A percentile compares a stretch with the other conserved stretches of the same genome.
phyloP scores from a whole-genome alignment of 2,329 filamentous ascomycete genomes.

The Cercospora beticola region DNA sequence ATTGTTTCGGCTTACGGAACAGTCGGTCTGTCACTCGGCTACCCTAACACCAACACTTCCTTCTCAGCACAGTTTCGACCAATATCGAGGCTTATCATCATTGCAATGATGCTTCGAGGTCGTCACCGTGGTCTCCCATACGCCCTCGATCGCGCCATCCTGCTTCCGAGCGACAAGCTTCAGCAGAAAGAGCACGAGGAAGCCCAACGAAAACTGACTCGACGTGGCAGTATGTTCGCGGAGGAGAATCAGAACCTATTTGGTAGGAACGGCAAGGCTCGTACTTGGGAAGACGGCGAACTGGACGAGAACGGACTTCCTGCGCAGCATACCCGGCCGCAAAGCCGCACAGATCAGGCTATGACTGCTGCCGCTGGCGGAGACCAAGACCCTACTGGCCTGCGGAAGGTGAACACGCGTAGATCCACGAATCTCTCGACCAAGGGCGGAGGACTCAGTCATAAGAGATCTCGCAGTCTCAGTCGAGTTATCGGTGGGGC shows the following conservation, averaged over 20 bases:
- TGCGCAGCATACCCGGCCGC: constrained; percentile 24
- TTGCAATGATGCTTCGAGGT: constrained; percentile 66
- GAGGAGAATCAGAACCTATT: constrained; percentile 20
- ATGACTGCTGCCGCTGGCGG: constrained; percentile 24
- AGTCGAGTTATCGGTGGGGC: constrained; percentile 30
- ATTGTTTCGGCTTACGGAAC: constrained; percentile 91
- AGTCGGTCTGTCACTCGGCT: constrained; percentile 86
- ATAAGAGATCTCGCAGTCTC: constrained; percentile 28
- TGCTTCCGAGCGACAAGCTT: constrained; percentile 65
- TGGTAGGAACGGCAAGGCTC: constrained; percentile 5
- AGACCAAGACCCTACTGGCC: constrained; percentile 16
- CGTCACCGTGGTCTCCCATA: constrained; percentile 66
- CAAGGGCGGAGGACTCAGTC: neutral
- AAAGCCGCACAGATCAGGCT: constrained; percentile 13
- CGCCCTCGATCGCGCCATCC: constrained; percentile 67
- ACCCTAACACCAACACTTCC: constrained; percentile 70
- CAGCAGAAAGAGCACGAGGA: constrained; percentile 58
- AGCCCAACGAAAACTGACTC: constrained; percentile 35
- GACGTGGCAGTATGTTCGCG: constrained; percentile 31
- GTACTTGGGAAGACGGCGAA: constrained; percentile 30
- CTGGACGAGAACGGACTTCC: constrained; percentile 33
- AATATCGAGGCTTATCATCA: constrained; percentile 65
- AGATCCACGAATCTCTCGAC: constrained; percentile 20
- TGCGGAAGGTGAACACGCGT: constrained; percentile 19
- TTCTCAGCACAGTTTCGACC: constrained; percentile 79